Evolutionary conservation across 768 basidiomycete species (phyloP).

Genomic region (Clitopilus hobsonii): DNA sequence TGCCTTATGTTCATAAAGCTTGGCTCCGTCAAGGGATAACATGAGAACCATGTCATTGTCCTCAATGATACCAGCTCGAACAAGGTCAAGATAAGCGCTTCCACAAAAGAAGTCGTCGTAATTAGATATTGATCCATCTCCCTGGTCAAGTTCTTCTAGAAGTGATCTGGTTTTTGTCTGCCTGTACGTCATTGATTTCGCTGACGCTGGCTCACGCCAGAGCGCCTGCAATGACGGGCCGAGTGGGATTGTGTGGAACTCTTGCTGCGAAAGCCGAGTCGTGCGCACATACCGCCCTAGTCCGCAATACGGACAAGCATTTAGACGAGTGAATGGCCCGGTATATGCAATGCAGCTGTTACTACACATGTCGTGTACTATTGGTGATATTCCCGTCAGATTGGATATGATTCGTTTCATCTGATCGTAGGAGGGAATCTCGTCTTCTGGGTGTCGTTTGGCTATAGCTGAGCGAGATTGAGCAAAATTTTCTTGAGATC

Average conservation of each 20-base stretch:
- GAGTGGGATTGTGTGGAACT: conserved; percentile 21
- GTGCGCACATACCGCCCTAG: conserved; percentile 21
- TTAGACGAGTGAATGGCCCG: conserved; percentile 22
- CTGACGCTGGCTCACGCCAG: conserved; percentile 13
- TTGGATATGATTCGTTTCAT: conserved; percentile 16
- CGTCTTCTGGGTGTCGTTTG: conserved; percentile 15
- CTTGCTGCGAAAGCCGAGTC: conserved; percentile 19
- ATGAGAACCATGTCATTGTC: conserved; percentile 27
- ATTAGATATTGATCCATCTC: conserved; percentile 1
- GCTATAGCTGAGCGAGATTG: not conserved
- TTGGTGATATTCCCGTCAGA: conserved; percentile 23
- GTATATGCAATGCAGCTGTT: conserved; percentile 34
- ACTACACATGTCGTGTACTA: conserved; percentile 32
- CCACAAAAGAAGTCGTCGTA: conserved; percentile 23
- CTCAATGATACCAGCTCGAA: conserved; percentile 14
- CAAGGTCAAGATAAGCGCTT: conserved; percentile 19
- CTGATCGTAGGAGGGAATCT: conserved; percentile 23
- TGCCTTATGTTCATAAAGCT: conserved; percentile 35
- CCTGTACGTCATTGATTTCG: conserved; percentile 22
- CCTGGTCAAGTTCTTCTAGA: conserved; percentile 21
- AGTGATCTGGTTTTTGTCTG: conserved; percentile 24
- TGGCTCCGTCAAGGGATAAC: conserved; percentile 35
- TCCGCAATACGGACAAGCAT: conserved; percentile 22
- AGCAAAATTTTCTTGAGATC: not conserved
- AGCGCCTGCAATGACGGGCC: conserved; percentile 35